Percentiles rank a stretch among this genome's conserved stretches.
Conservation (phyloP, 2,329 filamentous ascomycete genomes). For the Dothideomycetidae sp. region DNA sequence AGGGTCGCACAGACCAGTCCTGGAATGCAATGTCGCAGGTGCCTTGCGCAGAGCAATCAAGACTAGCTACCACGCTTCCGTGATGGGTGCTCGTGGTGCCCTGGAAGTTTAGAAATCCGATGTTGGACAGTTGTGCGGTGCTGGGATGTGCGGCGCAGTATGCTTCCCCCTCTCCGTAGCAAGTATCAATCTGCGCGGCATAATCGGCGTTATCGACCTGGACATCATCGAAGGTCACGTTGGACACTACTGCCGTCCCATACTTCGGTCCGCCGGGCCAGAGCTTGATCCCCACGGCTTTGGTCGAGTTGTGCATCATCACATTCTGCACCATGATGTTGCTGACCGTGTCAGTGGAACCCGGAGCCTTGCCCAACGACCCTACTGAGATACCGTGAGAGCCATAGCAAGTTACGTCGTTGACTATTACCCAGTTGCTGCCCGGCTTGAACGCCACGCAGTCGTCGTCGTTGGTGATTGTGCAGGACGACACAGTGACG, state of each 20-base stretch:
- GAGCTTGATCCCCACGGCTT: constrained; percentile 35
- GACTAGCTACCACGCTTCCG: constrained; percentile 23
- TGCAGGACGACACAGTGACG: constrained; percentile 25
- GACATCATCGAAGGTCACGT: constrained; percentile 30
- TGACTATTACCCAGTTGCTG: constrained; percentile 27
- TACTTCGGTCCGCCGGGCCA: constrained; percentile 28
- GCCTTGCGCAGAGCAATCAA: constrained; percentile 26
- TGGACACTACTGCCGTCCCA: constrained; percentile 26
- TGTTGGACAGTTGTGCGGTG: constrained; percentile 22
- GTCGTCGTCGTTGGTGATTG: constrained; percentile 31
- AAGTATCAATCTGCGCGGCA: constrained; percentile 34
- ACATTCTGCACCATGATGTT: constrained; percentile 30
- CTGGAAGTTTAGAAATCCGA: constrained; percentile 26
- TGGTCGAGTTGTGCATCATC: constrained; percentile 29
- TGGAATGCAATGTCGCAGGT: constrained; percentile 26
- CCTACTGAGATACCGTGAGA: constrained; percentile 37
- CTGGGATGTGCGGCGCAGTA: constrained; percentile 27
- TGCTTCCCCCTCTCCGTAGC: constrained; percentile 25
- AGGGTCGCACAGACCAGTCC: constrained; percentile 22
- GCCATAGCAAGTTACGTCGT: constrained; percentile 31
- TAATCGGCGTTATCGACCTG: constrained; percentile 28
- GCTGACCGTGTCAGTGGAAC: constrained; percentile 27
- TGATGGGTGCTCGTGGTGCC: constrained; percentile 28
- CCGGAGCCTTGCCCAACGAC: constrained; percentile 26
- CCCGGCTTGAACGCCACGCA: constrained; percentile 34